These are phyloP conservation scores for Arctostaphylos glauca DNA, from an alignment of 148 eudicot species.

Conservation along the genomic window DNA sequence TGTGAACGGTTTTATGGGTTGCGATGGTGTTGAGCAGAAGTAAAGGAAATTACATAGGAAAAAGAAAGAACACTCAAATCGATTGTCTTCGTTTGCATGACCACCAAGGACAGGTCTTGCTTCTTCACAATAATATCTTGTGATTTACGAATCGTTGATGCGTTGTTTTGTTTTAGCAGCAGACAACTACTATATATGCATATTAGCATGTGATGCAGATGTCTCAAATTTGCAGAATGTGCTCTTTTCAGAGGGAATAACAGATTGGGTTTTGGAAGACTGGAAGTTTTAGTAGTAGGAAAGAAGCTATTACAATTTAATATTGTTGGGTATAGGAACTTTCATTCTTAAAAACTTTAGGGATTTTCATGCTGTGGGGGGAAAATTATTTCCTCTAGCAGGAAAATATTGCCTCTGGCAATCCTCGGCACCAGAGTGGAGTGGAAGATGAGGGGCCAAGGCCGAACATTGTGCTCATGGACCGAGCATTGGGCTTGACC, in stretches of 20 bases:
- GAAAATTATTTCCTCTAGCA: too few relatives aligned
- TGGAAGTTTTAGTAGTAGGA: background rate
- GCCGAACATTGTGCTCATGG: too few relatives aligned
- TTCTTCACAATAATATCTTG: background rate
- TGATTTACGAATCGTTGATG: background rate
- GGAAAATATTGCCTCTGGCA: too few relatives aligned
- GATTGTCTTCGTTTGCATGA: too few relatives aligned
- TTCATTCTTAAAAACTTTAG: too few relatives aligned
- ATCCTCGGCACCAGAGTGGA: too few relatives aligned
- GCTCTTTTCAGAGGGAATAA: background rate
- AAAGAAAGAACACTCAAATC: background rate
- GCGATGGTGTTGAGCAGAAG: too few relatives aligned
- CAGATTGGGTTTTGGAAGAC: background rate
- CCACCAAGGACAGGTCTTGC: background rate
- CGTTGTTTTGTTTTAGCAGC: background rate
- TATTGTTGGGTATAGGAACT: too few relatives aligned
- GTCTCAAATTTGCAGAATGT: background rate
- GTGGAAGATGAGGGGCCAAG: too few relatives aligned
- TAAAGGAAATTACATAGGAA: background rate
- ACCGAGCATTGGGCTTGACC: too few relatives aligned
- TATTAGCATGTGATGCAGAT: background rate
- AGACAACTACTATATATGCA: background rate
- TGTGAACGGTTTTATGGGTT: too few relatives aligned
- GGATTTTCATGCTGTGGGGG: too few relatives aligned
- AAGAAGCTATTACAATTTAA: background rate